A percentile compares a stretch with the other conserved stretches of the same genome.
phyloP scores from a whole-genome alignment of 352 stramenopile species.

The Phytophthora brassicae region DNA sequence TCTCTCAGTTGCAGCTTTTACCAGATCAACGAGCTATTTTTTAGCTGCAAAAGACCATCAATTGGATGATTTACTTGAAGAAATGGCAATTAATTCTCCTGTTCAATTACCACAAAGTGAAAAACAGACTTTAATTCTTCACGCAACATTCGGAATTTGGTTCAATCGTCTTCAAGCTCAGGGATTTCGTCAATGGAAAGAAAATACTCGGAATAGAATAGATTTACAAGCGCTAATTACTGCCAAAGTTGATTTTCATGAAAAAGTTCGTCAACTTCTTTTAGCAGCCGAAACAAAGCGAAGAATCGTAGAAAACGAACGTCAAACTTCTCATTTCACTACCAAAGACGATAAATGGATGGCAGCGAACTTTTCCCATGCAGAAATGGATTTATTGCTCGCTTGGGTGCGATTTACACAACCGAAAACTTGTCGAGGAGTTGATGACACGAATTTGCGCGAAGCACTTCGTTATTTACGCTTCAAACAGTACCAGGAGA shows the following conservation, averaged over 20 bases:
- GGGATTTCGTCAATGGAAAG: constrained; percentile 33
- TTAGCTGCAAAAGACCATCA: constrained; percentile 25
- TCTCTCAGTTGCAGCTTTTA: constrained; percentile 18
- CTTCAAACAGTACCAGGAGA: constrained; percentile 46
- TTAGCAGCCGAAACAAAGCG: constrained; percentile 31
- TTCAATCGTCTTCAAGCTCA: constrained; percentile 10
- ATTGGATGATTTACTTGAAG: constrained; percentile 25
- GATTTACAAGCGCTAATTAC: constrained; percentile 17
- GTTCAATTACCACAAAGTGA: constrained; percentile 11
- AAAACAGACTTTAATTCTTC: constrained; percentile 20
- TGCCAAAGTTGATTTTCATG: constrained; percentile 21
- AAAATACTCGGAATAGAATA: constrained; percentile 14
- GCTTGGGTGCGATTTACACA: constrained; percentile 46
- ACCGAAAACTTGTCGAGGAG: constrained; percentile 45
- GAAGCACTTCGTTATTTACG: constrained; percentile 47
- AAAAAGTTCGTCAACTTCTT: constrained; percentile 31
- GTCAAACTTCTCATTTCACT: neutral
- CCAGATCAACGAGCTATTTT: constrained; percentile 25
- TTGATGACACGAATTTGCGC: constrained; percentile 39
- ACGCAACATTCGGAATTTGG: constrained; percentile 29
- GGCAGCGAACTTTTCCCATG: constrained; percentile 24
- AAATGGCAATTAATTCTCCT: constrained; percentile 19
- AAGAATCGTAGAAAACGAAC: constrained; percentile 12
- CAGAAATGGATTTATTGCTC: constrained; percentile 42
- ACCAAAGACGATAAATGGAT: constrained; percentile 12